Base-by-base conservation (phyloP, 2,329 filamentous ascomycete species). In the Ophiostoma perfectum region DNA sequence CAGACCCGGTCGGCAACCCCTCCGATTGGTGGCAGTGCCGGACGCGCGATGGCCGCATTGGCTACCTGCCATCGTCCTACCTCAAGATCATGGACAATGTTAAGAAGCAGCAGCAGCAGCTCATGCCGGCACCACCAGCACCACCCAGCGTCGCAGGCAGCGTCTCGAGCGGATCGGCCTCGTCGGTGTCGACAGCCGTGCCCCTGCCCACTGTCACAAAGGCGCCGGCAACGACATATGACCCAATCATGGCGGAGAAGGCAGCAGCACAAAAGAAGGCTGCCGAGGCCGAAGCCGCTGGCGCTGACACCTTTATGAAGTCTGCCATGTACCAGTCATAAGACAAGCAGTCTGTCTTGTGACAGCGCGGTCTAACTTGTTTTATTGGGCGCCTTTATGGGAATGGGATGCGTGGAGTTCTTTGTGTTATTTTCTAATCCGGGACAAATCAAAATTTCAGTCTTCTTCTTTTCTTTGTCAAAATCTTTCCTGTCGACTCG, bases 21-120 rank as follows among this genome's bases (percentile, higher is more conserved):
- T 95, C 91, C 66, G 94, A 99, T 76, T 99, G 95, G 95, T 99
- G 95, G 95, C 88, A 90, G 72, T 99, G 96, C 79, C 86, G 95
- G 68, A 90, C 94, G 14, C 86, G 95, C 70, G 93, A 98, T 76
- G 93, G 93, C 63, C 86, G 92, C 39, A 89, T 97, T 74, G 95
- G 95, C 7, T 99, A 98, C 76, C 84, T 99, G 5, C 95, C 96
- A 2, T 88, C 90, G 1, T 93, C 93, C 1, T 99, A 97, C 75
- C 84, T 99, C 41, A 92, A 64, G 45, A 36, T 42, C 12, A 67
- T 44, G 36, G 44, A 49, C 14, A 49, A n/a, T 4, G 42, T 63
- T 0, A 55, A 66, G 47, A 64, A 66, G 47, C 67, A 66, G 63
- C 47, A 18, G 47, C 68, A 55, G 38, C 69, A 60, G 18, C 64